Conservation (phyloP, 2,329 filamentous ascomycete genomes). For the Fusarium xyrophilum region DNA sequence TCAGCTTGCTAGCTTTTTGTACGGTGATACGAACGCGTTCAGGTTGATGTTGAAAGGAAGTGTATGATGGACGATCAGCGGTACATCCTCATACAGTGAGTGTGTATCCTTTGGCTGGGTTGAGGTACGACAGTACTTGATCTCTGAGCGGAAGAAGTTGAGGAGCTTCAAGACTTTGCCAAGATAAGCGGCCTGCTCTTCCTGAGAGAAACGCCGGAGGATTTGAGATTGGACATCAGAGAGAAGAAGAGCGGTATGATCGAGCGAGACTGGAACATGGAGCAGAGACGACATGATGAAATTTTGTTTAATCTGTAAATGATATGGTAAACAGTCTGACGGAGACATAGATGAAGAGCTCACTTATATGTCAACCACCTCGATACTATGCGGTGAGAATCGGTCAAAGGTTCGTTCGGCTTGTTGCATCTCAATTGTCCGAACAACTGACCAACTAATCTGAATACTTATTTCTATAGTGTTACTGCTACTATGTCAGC, state of each 20-base stretch:
- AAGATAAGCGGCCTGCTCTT: neutral
- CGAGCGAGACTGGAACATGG: neutral
- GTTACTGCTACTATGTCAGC: neutral
- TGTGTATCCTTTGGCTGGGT: fast-evolving
- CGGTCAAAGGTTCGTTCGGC: fast-evolving
- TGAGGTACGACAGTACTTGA: neutral
- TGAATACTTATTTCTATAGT: fast-evolving
- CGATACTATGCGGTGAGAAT: fast-evolving
- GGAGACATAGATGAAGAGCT: too few relatives aligned
- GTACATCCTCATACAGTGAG: neutral
- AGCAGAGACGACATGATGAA: neutral
- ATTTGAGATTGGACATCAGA: neutral
- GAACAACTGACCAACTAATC: too few relatives aligned
- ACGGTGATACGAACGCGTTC: neutral
- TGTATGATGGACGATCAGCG: neutral
- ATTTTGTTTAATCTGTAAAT: fast-evolving
- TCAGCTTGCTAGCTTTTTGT: neutral
- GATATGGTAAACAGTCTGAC: too few relatives aligned
- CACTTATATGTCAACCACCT: neutral
- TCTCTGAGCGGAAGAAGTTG: neutral
- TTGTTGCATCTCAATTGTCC: neutral
- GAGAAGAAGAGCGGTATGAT: neutral
- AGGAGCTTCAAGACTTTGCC: neutral
- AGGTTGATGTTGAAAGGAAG: neutral
- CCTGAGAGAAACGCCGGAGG: neutral